Conservation (phyloP, 202 grass and related monocot genomes). For the Zoysia matrella region DNA sequence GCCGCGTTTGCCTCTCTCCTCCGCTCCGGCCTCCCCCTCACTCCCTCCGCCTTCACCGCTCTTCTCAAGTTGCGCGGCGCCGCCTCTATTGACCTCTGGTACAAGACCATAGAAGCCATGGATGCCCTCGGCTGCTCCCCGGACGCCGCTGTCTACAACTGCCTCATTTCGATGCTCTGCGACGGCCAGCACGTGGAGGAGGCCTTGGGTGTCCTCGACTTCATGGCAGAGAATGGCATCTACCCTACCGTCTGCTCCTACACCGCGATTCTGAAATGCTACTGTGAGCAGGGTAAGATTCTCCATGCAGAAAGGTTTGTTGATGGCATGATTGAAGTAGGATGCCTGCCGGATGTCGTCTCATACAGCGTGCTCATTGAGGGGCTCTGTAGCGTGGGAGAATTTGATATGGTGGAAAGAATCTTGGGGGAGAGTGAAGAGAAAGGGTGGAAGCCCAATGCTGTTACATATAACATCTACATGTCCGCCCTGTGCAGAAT, state of each 20-base stretch:
- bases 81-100: slow-evolving; percentile 27
- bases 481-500: slow-evolving; percentile 67
- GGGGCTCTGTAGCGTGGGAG: slow-evolving; percentile 56
- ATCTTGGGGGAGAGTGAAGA: slow-evolving; percentile 53
- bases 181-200: slow-evolving; percentile 50
- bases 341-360: slow-evolving; percentile 66
- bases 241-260: slow-evolving; percentile 54
- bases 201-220: slow-evolving; percentile 64
- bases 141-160: slow-evolving; percentile 57
- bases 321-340: slow-evolving; percentile 41
- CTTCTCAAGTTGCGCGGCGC: slow-evolving; percentile 41
- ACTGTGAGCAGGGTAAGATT: slow-evolving; percentile 60
- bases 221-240: slow-evolving; percentile 49
- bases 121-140: slow-evolving; percentile 30
- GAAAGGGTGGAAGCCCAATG: slow-evolving; percentile 70
- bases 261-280: slow-evolving; percentile 63
- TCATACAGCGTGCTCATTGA: slow-evolving; percentile 69
- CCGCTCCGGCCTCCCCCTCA: slow-evolving; percentile 38
- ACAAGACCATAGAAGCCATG: slow-evolving; percentile 35
- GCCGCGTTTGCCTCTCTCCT: slow-evolving; percentile 58
- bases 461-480: slow-evolving; percentile 79
- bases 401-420: slow-evolving; percentile 61
- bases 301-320: slow-evolving; percentile 60
- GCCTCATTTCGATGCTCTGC: slow-evolving; percentile 62
- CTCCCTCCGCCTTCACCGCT: slow-evolving; percentile 56